Conservation (phyloP, 805 yeast species). For the Lipomyces yamadae region DNA sequence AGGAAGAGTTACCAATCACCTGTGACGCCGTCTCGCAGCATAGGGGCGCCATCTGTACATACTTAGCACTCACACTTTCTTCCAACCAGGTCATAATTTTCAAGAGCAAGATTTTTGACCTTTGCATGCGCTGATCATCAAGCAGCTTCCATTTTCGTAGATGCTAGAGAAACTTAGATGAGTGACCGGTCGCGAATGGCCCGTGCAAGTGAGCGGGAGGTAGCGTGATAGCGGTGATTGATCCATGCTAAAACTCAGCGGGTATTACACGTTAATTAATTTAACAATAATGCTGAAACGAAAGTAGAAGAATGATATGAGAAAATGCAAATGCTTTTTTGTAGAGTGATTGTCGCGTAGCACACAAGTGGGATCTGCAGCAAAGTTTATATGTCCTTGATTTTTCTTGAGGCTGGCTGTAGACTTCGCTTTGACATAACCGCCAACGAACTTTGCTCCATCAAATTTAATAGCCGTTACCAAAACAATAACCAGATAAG, state of each 20-base stretch:
- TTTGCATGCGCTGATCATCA: constrained; percentile 45
- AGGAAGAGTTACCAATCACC: constrained; percentile 44
- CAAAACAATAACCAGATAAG: not conserved
- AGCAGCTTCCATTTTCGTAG: constrained; percentile 33
- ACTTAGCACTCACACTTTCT: too few species aligned
- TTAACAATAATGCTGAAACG: not conserved
- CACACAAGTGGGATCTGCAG: too few species aligned
- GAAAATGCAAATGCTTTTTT: not conserved
- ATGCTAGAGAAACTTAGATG: constrained; percentile 42
- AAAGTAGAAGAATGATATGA: not conserved
- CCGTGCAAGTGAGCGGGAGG: constrained; percentile 46
- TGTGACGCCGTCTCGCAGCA: constrained; percentile 45
- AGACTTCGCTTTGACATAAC: not conserved
- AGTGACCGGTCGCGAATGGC: constrained; percentile 47
- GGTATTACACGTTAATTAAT: not conserved
- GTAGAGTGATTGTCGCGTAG: too few species aligned
- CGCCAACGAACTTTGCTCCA: not conserved
- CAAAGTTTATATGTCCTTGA: too few species aligned
- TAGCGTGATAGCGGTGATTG: constrained; percentile 26
- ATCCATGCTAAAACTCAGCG: constrained; percentile 13
- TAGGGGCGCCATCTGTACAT: constrained; percentile 44
- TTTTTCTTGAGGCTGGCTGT: too few species aligned
- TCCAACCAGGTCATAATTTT: too few species aligned
- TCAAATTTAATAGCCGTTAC: not conserved
- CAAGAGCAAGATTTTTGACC: constrained; percentile 30